phyloP scores from a whole-genome alignment of 306 rosid genomes.

The Trifolium pratense region DNA sequence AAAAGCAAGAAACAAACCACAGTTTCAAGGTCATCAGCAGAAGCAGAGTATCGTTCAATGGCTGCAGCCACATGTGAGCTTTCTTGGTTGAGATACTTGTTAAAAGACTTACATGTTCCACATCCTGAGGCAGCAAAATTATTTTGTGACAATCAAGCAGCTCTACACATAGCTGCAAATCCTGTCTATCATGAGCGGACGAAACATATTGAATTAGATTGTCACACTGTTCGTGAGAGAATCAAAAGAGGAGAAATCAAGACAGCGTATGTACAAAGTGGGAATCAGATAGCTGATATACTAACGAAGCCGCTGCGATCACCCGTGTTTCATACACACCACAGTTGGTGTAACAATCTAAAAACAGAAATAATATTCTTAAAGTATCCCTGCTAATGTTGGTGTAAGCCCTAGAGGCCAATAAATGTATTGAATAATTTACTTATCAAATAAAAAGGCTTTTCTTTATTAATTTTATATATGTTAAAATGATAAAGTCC shows the following conservation, averaged over 20 bases:
- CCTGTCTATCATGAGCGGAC: background rate
- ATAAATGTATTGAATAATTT: too few species aligned
- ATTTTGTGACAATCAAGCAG: background rate
- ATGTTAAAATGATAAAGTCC: too few species aligned
- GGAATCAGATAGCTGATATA: background rate
- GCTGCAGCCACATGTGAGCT: background rate
- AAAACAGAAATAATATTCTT: too few species aligned
- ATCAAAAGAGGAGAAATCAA: too few species aligned
- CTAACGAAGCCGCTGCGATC: background rate
- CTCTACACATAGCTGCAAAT: background rate
- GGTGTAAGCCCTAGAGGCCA: too few species aligned
- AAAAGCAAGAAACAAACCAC: background rate
- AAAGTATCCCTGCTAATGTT: too few species aligned
- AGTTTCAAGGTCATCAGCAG: background rate
- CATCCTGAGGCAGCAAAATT: background rate
- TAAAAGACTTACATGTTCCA: background rate
- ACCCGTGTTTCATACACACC: too few species aligned
- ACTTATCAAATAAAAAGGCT: too few species aligned
- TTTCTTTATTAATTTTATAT: too few species aligned
- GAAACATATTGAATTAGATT: background rate
- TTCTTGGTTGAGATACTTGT: background rate
- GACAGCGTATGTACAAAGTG: background rate
- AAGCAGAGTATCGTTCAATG: background rate
- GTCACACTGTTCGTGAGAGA: background rate
- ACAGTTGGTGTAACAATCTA: too few species aligned